Percentiles rank a stretch among this genome's conserved stretches.
These are phyloP conservation scores for Globisporangium abappressorium DNA, from an alignment of 352 stramenopile species.

Conservation along the genomic window DNA sequence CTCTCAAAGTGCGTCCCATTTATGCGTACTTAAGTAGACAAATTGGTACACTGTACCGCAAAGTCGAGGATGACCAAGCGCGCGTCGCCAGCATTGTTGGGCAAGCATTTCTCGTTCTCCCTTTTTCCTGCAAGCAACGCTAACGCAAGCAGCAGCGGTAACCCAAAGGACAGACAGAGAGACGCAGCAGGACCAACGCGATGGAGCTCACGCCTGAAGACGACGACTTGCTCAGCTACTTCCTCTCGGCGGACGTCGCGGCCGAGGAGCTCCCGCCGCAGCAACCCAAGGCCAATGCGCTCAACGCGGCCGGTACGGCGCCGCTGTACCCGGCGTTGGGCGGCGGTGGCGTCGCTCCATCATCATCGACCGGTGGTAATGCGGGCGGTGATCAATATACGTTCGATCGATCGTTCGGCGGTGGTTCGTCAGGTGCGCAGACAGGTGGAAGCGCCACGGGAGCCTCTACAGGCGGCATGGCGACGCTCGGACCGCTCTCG, in stretches of 20 bases:
- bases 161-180: not conserved
- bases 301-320: conserved; percentile 8
- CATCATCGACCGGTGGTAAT: not conserved
- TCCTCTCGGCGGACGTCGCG: conserved; percentile 73
- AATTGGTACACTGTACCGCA: not conserved
- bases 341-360: not conserved
- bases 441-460: conserved; percentile 11
- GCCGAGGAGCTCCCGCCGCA: conserved; percentile 43
- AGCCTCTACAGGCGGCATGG: conserved; percentile 2
- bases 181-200: not conserved
- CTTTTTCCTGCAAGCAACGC: not conserved
- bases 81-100: conserved; percentile 30
- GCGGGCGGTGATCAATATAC: conserved; percentile 32
- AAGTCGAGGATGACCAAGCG: conserved; percentile 13
- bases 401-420: conserved; percentile 37
- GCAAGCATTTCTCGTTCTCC: conserved; percentile 5
- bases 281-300: conserved; percentile 24
- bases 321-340: conserved; percentile 10
- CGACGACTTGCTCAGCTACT: conserved; percentile 87
- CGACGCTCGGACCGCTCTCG: conserved; percentile 19
- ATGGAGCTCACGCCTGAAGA: conserved; percentile 86
- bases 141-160: not conserved
- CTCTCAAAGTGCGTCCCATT: no score
- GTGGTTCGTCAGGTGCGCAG: conserved; percentile 6
- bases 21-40: no score